Evolutionary conservation across 2,329 filamentous ascomycete genomes (phyloP), one percentile per base, ranked within the genome.

Genomic region (Penicillium sp.): DNA sequence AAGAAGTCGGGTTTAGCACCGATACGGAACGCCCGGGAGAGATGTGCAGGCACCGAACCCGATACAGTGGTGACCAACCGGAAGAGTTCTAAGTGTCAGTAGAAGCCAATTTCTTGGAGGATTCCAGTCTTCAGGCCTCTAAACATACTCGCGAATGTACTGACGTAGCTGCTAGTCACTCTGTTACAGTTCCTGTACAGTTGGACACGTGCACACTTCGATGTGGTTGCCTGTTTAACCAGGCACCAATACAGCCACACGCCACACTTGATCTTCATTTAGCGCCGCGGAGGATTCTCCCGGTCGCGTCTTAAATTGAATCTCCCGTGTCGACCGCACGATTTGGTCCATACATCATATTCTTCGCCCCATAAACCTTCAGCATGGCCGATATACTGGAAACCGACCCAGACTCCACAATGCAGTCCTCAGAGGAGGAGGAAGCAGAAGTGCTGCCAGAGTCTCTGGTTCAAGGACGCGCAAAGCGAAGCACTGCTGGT

Each of bases 401-500:
- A 42, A 65, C 71, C 19, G 67, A 71, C 31, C 66, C 68, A n/a
- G 66, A 70, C 2, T 65, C 70, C n/a, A 66, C 64, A 16, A 44
- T 63, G 9, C 62, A 56, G 39, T 69, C 67, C 10, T 69, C 67
- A 3, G 58, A 58, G 16, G 66, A 64, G 47, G 51, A 66, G 49
- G 63, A 24, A 5, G 49, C 63, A 43, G 64, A 64, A 44, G 59
- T 62, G 27, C 46, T 48, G 2, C 63, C 74, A 49, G 69, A 75
- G 52, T 68, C 72, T 13, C 63, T 75, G 53, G 66, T 76, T 39
- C 60, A 65, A 49, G 73, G 73, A 33, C 88, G 92, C 58, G 81
- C 85, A 63, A 90, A 87, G 74, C 88, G 92, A 61, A 87, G 88
- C 13, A 96, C 90, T 0, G 92, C 92, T 21, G 92, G 92, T 57